Conservation (phyloP, 1,284 basidiomycete species). For the Pascua guehoae region DNA sequence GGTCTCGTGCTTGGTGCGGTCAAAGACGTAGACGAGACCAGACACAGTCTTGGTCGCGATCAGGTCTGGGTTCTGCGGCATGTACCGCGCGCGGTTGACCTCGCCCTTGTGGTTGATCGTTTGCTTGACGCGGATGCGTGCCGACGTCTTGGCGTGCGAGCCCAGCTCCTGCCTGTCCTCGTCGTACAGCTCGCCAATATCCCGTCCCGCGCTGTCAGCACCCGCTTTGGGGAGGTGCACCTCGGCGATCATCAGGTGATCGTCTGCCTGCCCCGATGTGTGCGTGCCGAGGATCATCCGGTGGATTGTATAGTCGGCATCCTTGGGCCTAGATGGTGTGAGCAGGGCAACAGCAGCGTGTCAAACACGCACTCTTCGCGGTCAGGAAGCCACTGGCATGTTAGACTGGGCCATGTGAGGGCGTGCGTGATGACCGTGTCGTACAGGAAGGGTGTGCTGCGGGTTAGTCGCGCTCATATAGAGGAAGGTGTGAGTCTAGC, state of each 20-base stretch:
- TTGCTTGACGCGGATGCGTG: conserved; percentile 85
- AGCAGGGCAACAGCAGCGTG: conserved; percentile 11
- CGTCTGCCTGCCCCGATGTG: conserved; percentile 90
- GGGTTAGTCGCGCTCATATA: neutral
- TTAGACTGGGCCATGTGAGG: conserved; percentile 95
- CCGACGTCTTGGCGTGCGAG: conserved; percentile 69
- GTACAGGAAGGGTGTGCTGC: conserved; percentile 83
- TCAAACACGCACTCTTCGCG: conserved; percentile 68
- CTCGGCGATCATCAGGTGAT: conserved; percentile 93
- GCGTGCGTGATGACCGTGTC: conserved; percentile 97
- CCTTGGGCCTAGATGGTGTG: conserved; percentile 55
- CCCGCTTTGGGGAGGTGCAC: conserved; percentile 83
- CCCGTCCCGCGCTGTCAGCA: conserved; percentile 56
- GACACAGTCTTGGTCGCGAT: conserved; percentile 90
- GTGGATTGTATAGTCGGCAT: conserved; percentile 88
- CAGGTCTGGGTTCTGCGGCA: conserved; percentile 97
- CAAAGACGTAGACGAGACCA: conserved; percentile 90
- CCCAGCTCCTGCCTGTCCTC: conserved; percentile 91
- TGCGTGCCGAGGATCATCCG: conserved; percentile 95
- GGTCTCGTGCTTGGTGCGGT: conserved; percentile 93
- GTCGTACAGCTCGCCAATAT: conserved; percentile 74
- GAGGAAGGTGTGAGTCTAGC: neutral
- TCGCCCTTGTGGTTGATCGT: conserved; percentile 95
- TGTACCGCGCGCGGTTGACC: conserved; percentile 95
- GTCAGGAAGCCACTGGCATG: conserved; percentile 99